Conservation (phyloP, 176 grass and related monocot genomes). For the Eleusine coracana region DNA sequence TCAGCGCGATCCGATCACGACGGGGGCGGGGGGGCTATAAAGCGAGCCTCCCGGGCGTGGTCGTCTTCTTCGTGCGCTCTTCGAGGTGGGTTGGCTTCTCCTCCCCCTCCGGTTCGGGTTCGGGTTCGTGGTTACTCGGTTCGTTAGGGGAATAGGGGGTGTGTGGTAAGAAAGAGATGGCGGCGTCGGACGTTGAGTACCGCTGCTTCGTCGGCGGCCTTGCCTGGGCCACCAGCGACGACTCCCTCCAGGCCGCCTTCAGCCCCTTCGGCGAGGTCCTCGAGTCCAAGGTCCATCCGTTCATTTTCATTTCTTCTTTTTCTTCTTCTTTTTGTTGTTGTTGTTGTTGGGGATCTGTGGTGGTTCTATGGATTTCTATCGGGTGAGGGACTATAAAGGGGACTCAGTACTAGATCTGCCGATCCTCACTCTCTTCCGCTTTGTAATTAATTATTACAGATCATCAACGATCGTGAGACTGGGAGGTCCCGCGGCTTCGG, state of each 20-base stretch:
- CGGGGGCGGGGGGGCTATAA: constrained; percentile 48
- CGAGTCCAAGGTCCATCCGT: constrained; percentile 70
- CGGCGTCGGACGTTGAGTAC: constrained; percentile 74
- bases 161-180: constrained; percentile 24
- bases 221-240: constrained; percentile 88
- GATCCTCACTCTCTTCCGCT: neutral
- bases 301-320: neutral
- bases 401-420: no score
- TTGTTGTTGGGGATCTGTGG: no score
- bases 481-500: constrained; percentile 86
- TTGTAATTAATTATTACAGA: constrained; percentile 42
- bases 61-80: constrained; percentile 53
- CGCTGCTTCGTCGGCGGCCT: constrained; percentile 96
- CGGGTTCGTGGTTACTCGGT: neutral
- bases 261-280: constrained; percentile 72
- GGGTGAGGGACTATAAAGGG: no score
- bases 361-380: no score
- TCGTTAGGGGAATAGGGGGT: neutral
- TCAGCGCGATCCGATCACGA: constrained; percentile 37
- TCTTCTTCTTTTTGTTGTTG: no score
- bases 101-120: constrained; percentile 60
- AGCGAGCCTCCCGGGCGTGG: rapidly evolving
- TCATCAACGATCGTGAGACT: constrained; percentile 92
- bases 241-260: constrained; percentile 77
- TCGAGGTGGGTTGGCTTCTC: constrained; percentile 88